A percentile compares a stretch with the other conserved stretches of the same genome.
Conservation (phyloP, 148 eudicot species). For the Silene uniflora region DNA sequence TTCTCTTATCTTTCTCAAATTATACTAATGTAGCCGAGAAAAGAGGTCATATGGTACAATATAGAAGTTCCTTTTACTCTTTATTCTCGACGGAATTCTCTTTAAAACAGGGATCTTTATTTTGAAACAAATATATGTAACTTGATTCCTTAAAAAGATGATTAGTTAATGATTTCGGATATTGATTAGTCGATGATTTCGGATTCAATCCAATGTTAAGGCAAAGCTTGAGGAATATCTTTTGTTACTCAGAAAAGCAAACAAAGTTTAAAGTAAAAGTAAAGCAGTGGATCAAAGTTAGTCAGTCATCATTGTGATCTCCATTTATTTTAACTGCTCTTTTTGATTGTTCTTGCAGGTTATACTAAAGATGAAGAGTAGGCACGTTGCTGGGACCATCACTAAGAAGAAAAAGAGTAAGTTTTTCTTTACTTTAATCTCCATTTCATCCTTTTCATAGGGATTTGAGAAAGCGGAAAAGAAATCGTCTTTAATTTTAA, state of each 20-base stretch:
- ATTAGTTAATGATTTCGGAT: constrained; percentile 12
- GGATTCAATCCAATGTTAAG: constrained; percentile 16
- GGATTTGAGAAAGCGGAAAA: constrained; percentile 75
- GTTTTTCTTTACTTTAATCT: constrained; percentile 45
- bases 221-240: constrained; percentile 15
- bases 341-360: constrained; percentile 51
- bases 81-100: neutral
- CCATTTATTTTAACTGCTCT: constrained; percentile 24
- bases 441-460: constrained; percentile 42
- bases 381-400: constrained; percentile 95
- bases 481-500: constrained; percentile 23
- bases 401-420: constrained; percentile 99
- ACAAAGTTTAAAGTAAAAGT: constrained; percentile 26
- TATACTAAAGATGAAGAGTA: constrained; percentile 92
- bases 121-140: neutral
- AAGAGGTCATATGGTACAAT: no score
- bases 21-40: no score
- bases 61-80: neutral
- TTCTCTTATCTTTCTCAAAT: no score
- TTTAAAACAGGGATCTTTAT: neutral
- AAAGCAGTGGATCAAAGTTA: constrained; percentile 31
- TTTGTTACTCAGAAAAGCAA: constrained; percentile 21
- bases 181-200: constrained; percentile 37
- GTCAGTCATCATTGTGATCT: constrained; percentile 29
- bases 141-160: constrained; percentile 4